These are phyloP conservation scores for Orbilia quercus DNA, from an alignment of 2,329 filamentous ascomycete species.

Conservation along the genomic window DNA sequence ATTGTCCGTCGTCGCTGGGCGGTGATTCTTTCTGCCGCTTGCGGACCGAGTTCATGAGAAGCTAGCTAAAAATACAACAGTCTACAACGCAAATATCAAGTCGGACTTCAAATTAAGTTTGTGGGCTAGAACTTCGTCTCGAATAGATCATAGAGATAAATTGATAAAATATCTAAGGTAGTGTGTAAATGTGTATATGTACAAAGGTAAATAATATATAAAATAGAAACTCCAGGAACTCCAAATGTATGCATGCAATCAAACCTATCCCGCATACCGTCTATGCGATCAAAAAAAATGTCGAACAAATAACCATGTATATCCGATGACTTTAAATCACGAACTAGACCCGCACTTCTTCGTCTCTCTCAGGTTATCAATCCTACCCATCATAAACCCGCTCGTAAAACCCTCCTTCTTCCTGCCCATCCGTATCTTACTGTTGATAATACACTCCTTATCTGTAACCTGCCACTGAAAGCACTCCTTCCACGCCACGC, in stretches of 20 bases:
- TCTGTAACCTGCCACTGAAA: constrained; percentile 31
- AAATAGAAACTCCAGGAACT: not conserved
- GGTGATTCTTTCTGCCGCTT: constrained; percentile 12
- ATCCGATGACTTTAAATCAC: not conserved
- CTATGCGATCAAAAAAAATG: too few species aligned
- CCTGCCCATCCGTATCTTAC: constrained; percentile 16
- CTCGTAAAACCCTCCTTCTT: constrained; percentile 21
- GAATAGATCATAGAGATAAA: too few species aligned
- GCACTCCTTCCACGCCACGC: constrained; percentile 31
- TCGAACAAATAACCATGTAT: not conserved
- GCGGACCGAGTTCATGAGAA: not conserved
- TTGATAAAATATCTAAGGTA: too few species aligned
- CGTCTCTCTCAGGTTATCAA: constrained; percentile 16
- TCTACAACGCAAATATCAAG: not conserved
- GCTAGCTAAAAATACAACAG: constrained; percentile 9
- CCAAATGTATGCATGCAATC: constrained; percentile 5
- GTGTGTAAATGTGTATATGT: too few species aligned
- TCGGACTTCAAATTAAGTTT: not conserved
- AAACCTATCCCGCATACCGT: not conserved
- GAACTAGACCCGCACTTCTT: constrained; percentile 22
- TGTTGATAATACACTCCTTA: constrained; percentile 30
- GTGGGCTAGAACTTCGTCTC: too few species aligned
- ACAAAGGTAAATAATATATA: not conserved
- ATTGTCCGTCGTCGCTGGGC: constrained; percentile 27
- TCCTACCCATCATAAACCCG: constrained; percentile 24